These are phyloP conservation scores for Monilinia aucupariae DNA, from an alignment of 2,329 filamentous ascomycete genomes.

Conservation along the genomic window DNA sequence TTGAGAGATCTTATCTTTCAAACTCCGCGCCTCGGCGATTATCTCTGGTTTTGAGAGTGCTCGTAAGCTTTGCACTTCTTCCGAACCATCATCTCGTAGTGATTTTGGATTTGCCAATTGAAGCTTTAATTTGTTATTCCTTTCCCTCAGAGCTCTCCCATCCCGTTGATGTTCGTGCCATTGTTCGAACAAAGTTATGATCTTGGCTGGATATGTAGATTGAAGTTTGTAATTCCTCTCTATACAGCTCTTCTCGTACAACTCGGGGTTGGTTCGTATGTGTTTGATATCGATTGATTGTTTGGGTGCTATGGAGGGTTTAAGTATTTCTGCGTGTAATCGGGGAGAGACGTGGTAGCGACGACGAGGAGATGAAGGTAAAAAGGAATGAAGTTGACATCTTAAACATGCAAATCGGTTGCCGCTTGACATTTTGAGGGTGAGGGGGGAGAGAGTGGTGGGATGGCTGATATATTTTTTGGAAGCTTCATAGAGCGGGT, in stretches of 20 bases:
- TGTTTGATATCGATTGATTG: slow-evolving; percentile 78
- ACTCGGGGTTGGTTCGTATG: slow-evolving; percentile 76
- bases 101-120: slow-evolving; percentile 48
- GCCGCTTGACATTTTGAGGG: slow-evolving; percentile 8
- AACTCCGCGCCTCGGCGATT: slow-evolving; percentile 55
- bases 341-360: slow-evolving; percentile 12
- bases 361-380: not conserved
- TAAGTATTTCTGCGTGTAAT: slow-evolving; percentile 6
- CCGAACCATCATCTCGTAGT: slow-evolving; percentile 39
- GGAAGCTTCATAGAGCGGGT: not conserved
- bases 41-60: slow-evolving; percentile 46
- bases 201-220: slow-evolving; percentile 50
- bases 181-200: slow-evolving; percentile 50
- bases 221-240: slow-evolving; percentile 73
- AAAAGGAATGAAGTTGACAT: slow-evolving; percentile 11
- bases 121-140: slow-evolving; percentile 59
- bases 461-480: slow-evolving; percentile 3
- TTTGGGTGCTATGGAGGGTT: slow-evolving; percentile 63
- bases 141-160: slow-evolving; percentile 56
- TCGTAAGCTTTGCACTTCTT: slow-evolving; percentile 21
- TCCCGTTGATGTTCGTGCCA: slow-evolving; percentile 57
- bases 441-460: not conserved
- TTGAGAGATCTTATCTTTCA: slow-evolving; percentile 57
- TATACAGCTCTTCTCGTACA: slow-evolving; percentile 77
- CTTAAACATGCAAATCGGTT: slow-evolving; percentile 11